Evolutionary conservation across 1,284 basidiomycete genomes (phyloP), one percentile per base, ranked within the genome.

Genomic region (Pseudozyma pruni): DNA sequence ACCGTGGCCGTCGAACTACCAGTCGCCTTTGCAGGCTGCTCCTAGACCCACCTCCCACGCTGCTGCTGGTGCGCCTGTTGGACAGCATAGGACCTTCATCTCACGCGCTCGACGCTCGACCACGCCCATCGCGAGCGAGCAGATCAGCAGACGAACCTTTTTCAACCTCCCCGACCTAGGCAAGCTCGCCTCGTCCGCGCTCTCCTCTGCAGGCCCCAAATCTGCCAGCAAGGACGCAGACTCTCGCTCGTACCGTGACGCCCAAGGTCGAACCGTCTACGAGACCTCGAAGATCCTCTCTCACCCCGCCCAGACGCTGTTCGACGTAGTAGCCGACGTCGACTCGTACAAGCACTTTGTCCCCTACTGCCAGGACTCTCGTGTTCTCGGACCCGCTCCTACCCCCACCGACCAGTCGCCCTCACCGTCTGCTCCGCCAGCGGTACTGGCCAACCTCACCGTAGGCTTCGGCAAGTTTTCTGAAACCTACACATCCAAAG

Each of bases 381-480:
- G 87, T 22, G 87, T 96, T 39, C 84, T 94, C 48, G 41, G 64
- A 40, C 34, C 57, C 11, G 43, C 59, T 4, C 32, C 39, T 5
- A 13, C 35, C 6, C 7, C 22, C 7, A 16, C 39, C 22, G 13
- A 44, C 9, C 25, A 27, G 3, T 39, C 16, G 17, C 38, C 47
- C 8, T 29, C 6, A 16, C 19, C 17, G 1, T 19, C 31, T 1
- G 7, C 35, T 4, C n/a, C 53, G 3, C 25, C 23, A 4, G 48
- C 43, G 22, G 49, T 75, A 3, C 44, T 93, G 37, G 94, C 91
- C 9, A 92, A 97, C 80, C 85, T 98, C 56, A 89, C 89, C 0
- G 91, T 96, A 22, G 93, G 93, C 0, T 98, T 97, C 81, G 87
- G 94, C 68, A 87, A 89, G 7, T 90, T 97, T 78, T 86, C 87